Percentiles rank a stretch among this genome's conserved stretches.
These are phyloP conservation scores for Sphagnum contortum DNA, from an alignment of 225 moss, liverwort and hornwort species.

Conservation along the genomic window DNA sequence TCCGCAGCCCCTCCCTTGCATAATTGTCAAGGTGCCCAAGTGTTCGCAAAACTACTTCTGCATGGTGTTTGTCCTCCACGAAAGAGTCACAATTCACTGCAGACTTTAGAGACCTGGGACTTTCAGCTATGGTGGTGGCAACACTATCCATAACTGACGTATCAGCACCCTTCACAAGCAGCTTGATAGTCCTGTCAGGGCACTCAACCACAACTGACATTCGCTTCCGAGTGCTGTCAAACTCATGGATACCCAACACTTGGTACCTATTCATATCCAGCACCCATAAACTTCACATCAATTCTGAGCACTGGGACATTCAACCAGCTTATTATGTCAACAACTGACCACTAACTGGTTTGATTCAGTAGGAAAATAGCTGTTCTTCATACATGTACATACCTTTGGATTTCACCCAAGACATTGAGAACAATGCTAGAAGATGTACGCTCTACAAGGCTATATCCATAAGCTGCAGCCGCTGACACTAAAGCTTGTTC, in stretches of 20 bases:
- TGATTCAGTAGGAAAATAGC: too few species aligned
- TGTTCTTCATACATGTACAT: not conserved
- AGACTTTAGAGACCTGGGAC: conserved; percentile 8
- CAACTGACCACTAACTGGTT: too few species aligned
- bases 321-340: too few species aligned
- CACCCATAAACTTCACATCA: not conserved
- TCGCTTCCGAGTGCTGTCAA: conserved; percentile 86
- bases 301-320: too few species aligned
- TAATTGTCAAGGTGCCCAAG: conserved; percentile 54
- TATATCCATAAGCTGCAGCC: conserved; percentile 75
- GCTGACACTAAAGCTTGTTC: conserved; percentile 79
- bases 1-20: conserved; percentile 62
- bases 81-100: conserved; percentile 14
- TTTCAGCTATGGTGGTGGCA: not conserved
- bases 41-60: conserved; percentile 27
- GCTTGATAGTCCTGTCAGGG: conserved; percentile 63
- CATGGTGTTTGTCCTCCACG: conserved; percentile 17
- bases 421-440: conserved; percentile 55
- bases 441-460: conserved; percentile 67
- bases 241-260: conserved; percentile 84
- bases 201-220: conserved; percentile 78
- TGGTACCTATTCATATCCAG: conserved; percentile 41
- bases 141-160: conserved; percentile 48
- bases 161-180: conserved; percentile 87
- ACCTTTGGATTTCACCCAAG: conserved; percentile 41